Percentiles rank a stretch among this genome's conserved stretches.
These are phyloP conservation scores for Trichoderma sp. DNA, from an alignment of 2,329 filamentous ascomycete genomes.

Conservation along the genomic window DNA sequence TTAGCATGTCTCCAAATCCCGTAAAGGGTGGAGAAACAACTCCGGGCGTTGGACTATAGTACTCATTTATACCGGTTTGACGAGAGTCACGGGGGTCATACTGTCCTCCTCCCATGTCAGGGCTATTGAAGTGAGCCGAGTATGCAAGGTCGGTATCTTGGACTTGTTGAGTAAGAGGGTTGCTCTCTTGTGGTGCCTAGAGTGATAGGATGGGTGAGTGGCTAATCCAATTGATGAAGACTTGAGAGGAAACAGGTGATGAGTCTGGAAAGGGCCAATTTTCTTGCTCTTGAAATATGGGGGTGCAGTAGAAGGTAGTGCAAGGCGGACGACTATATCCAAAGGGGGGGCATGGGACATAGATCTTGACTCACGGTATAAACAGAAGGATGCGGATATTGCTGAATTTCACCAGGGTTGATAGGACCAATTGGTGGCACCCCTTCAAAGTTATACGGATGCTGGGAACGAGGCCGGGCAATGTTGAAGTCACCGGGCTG, in stretches of 20 bases:
- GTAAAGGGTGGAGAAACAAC: not conserved
- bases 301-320: not conserved
- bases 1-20: not conserved
- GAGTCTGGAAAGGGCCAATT: not conserved
- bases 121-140: not conserved
- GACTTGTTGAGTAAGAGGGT: not conserved
- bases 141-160: not conserved
- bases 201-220: not conserved
- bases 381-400: not conserved
- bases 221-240: not conserved
- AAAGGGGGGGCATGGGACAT: not conserved
- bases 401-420: not conserved
- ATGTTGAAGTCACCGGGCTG: not conserved
- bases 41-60: not conserved
- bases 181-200: not conserved
- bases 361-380: not conserved
- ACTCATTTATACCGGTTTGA: not conserved
- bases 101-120: constrained; percentile 14
- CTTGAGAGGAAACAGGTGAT: not conserved
- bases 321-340: not conserved
- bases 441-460: not conserved
- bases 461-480: constrained; percentile 9
- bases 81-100: not conserved
- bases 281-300: not conserved
- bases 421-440: not conserved